A percentile compares a stretch with the other conserved stretches of the same genome.
Evolutionary conservation across 768 basidiomycete genomes (phyloP).

Genomic region (Rhizopogon vinicolor): DNA sequence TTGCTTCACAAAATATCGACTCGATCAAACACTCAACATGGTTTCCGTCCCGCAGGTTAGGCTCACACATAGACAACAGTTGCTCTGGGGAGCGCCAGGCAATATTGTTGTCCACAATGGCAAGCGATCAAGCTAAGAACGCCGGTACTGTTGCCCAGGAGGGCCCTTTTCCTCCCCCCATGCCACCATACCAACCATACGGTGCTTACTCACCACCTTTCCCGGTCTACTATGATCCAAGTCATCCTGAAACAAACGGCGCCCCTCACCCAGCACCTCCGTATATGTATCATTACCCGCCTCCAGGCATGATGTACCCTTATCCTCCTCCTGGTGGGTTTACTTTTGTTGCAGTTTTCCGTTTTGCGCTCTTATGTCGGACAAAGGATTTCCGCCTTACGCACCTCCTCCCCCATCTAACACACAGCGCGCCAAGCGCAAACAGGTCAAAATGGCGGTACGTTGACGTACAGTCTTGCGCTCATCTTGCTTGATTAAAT

Average conservation of each 20-base stretch:
- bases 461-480: slow-evolving; percentile 14
- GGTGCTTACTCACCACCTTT: slow-evolving; percentile 28
- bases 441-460: slow-evolving; percentile 58
- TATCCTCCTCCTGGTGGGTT: slow-evolving; percentile 34
- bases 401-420: slow-evolving; percentile 15
- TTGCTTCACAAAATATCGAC: slow-evolving; percentile 3
- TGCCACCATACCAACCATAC: slow-evolving; percentile 24
- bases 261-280: slow-evolving; percentile 21
- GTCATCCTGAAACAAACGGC: slow-evolving; percentile 28
- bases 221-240: slow-evolving; percentile 27
- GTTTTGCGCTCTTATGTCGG: slow-evolving; percentile 7
- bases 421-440: slow-evolving; percentile 38
- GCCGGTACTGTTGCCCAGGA: slow-evolving; percentile 33
- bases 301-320: slow-evolving; percentile 40
- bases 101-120: slow-evolving; percentile 24
- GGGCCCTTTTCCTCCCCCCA: slow-evolving; percentile 20
- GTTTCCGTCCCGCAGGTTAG: slow-evolving; percentile 8
- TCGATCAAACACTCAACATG: slow-evolving; percentile 14
- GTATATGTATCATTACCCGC: slow-evolving; percentile 34
- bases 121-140: slow-evolving; percentile 29
- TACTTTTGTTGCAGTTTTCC: not conserved
- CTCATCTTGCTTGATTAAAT: slow-evolving; percentile 1
- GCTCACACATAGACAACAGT: slow-evolving; percentile 27
- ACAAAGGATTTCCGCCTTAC: slow-evolving; percentile 24
- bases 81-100: slow-evolving; percentile 18